These are phyloP conservation scores for Rubia yunnanensis DNA, from an alignment of 257 asterid species.

Conservation along the genomic window DNA sequence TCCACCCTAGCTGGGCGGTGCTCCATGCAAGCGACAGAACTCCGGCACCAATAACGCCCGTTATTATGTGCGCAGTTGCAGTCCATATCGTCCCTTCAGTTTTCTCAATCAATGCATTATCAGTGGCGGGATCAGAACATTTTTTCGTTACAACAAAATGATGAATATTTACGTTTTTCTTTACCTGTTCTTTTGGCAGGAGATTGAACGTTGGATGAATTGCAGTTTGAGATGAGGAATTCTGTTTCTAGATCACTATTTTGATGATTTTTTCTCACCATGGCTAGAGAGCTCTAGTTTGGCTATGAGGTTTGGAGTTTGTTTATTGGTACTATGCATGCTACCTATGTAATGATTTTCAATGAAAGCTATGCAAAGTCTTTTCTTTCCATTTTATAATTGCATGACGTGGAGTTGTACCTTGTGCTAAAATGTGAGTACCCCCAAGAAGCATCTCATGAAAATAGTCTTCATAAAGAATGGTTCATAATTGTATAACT, in stretches of 20 bases:
- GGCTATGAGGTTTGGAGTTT: not conserved
- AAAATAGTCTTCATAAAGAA: too few relatives aligned
- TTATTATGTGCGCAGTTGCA: slow-evolving; percentile 60
- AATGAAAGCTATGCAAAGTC: not conserved
- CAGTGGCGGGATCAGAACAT: too few relatives aligned
- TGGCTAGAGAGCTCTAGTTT: not conserved
- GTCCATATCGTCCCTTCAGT: slow-evolving; percentile 63
- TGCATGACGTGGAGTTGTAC: not conserved
- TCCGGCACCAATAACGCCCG: slow-evolving; percentile 86
- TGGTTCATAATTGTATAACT: too few relatives aligned
- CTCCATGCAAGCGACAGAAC: slow-evolving; percentile 81
- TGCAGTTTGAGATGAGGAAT: slow-evolving; percentile 1
- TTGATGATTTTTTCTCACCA: not conserved
- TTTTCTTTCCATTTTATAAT: not conserved
- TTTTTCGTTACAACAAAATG: too few relatives aligned
- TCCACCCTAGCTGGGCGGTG: slow-evolving; percentile 70
- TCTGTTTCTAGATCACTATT: not conserved
- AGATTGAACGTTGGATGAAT: not conserved
- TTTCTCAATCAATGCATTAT: not conserved
- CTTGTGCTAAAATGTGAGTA: too few relatives aligned
- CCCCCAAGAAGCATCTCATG: too few relatives aligned
- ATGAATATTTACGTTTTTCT: too few relatives aligned
- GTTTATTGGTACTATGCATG: not conserved
- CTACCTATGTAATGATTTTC: not conserved
- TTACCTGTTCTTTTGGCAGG: slow-evolving; percentile 17